phyloP scores from a whole-genome alignment of 2,329 filamentous ascomycete species.

The Fusarium subtropicale region DNA sequence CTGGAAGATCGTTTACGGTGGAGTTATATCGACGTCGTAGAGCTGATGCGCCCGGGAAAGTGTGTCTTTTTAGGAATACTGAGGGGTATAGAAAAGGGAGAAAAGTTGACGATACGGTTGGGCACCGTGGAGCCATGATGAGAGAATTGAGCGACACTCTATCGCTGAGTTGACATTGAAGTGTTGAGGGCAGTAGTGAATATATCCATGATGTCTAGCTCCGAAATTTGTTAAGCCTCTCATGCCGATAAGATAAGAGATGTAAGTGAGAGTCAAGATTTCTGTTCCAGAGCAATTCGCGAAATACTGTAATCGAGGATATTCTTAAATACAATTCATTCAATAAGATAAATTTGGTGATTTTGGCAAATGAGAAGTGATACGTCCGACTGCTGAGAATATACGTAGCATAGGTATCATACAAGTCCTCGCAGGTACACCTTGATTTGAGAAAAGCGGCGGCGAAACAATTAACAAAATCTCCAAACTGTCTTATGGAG shows the following conservation, averaged over 20 bases:
- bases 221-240: slow-evolving; percentile 27
- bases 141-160: slow-evolving; percentile 12
- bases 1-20: slow-evolving; percentile 54
- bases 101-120: slow-evolving; percentile 42
- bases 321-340: not conserved
- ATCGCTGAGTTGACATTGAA: slow-evolving; percentile 5
- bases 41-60: slow-evolving; percentile 15
- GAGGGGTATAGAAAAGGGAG: slow-evolving; percentile 63
- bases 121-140: slow-evolving; percentile 48
- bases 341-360: not conserved
- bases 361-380: not conserved
- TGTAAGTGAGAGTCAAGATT: not conserved
- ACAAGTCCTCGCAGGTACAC: not conserved
- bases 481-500: not conserved
- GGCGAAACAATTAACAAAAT: not conserved
- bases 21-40: slow-evolving; percentile 44
- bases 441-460: not conserved
- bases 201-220: slow-evolving; percentile 13
- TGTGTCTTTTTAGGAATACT: slow-evolving; percentile 49
- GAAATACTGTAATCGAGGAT: not conserved
- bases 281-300: not conserved
- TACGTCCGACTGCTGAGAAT: not conserved
- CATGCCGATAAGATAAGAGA: slow-evolving; percentile 42
- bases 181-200: slow-evolving; percentile 3
- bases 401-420: not conserved